phyloP scores from a whole-genome alignment of 495 filamentous ascomycete genomes.

The Cercophora newfieldiana region DNA sequence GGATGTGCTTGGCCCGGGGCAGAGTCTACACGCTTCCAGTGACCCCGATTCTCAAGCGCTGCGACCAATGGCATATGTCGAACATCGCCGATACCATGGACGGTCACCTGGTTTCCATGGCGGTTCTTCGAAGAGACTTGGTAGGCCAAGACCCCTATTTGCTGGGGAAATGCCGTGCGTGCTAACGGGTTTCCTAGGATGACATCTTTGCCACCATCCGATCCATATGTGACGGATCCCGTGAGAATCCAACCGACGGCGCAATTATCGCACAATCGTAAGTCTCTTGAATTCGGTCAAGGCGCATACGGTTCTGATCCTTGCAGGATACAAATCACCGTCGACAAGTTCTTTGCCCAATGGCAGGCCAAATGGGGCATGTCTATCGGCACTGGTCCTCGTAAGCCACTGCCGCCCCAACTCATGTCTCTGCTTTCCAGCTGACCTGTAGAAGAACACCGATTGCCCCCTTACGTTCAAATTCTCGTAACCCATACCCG shows the following conservation, averaged over 20 bases:
- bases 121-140: conserved; percentile 65
- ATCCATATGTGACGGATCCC: conserved; percentile 59
- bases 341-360: conserved; percentile 61
- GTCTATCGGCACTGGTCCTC: conserved; percentile 57
- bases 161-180: neutral
- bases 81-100: conserved; percentile 65
- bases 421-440: neutral
- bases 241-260: conserved; percentile 47
- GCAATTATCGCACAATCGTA: conserved; percentile 59
- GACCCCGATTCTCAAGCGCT: conserved; percentile 63
- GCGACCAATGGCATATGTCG: conserved; percentile 66
- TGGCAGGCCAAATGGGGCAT: conserved; percentile 64
- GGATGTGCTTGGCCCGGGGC: conserved; percentile 68
- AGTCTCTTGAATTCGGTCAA: conserved; percentile 21
- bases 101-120: conserved; percentile 67
- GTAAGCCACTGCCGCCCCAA: conserved; percentile 33
- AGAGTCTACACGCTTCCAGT: conserved; percentile 66
- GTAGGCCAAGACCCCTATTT: no score
- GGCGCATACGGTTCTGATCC: neutral
- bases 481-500: conserved; percentile 72
- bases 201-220: conserved; percentile 60
- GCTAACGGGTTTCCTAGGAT: conserved; percentile 45
- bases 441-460: conserved; percentile 45
- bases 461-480: conserved; percentile 70
- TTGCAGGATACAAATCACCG: conserved; percentile 57